phyloP scores from a whole-genome alignment of 495 filamentous ascomycete genomes.

The Neurospora discreta region DNA sequence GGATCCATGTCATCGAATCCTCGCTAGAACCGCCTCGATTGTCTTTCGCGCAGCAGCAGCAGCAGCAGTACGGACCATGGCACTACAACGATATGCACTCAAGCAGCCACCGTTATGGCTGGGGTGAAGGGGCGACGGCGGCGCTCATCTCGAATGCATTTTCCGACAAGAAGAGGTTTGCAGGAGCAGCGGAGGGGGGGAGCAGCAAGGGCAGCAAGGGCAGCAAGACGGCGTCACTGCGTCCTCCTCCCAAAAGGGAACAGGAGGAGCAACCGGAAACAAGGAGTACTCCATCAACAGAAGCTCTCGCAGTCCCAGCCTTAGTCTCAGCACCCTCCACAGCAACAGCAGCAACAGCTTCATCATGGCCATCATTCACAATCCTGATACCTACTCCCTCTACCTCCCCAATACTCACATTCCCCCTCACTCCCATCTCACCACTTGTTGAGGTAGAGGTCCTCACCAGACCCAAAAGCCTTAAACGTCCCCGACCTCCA shows the following conservation, averaged over 20 bases:
- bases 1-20: conserved; percentile 19
- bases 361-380: background rate
- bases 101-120: background rate
- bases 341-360: background rate
- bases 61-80: conserved; percentile 20
- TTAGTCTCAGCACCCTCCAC: background rate
- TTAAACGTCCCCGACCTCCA: conserved; percentile 46
- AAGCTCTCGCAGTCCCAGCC: background rate
- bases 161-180: background rate
- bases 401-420: conserved; percentile 9
- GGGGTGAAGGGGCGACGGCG: background rate
- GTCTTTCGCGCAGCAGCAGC: conserved; percentile 4
- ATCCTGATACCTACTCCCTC: background rate
- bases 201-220: too few relatives aligned
- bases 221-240: background rate
- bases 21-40: conserved; percentile 9
- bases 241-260: background rate
- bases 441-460: background rate
- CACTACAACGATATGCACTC: conserved; percentile 10
- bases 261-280: background rate
- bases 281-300: background rate
- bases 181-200: background rate
- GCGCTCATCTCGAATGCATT: background rate
- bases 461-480: conserved; percentile 5
- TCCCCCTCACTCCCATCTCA: conserved; percentile 4